A percentile compares a stretch with the other conserved stretches of the same genome.
Conservation (phyloP, 257 asterid species). For the Nicotiana sylvestris region DNA sequence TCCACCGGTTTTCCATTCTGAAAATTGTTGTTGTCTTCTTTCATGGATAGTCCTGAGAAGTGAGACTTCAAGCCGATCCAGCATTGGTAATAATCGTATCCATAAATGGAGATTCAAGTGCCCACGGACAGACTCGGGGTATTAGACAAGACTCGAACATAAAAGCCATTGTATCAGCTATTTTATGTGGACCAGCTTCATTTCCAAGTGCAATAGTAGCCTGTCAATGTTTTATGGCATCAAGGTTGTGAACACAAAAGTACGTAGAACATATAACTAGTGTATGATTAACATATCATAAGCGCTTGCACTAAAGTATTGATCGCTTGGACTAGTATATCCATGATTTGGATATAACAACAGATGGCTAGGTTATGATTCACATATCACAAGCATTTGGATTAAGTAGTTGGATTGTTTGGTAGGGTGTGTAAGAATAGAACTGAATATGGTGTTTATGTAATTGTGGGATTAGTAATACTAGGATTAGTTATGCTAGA, state of each 20-base stretch:
- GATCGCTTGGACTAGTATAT: too few relatives aligned
- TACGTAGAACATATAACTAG: too few relatives aligned
- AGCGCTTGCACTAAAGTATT: too few relatives aligned
- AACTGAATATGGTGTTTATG: too few relatives aligned
- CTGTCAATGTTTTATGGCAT: constrained; percentile 31
- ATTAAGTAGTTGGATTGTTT: too few relatives aligned
- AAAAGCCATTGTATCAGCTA: constrained; percentile 78
- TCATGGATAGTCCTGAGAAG: constrained; percentile 34
- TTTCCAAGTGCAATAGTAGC: constrained; percentile 67
- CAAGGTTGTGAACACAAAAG: neutral
- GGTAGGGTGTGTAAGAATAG: too few relatives aligned
- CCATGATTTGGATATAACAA: too few relatives aligned
- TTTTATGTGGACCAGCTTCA: constrained; percentile 65
- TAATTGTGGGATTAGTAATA: too few relatives aligned
- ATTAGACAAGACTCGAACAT: constrained; percentile 95
- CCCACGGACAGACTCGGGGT: constrained; percentile 92
- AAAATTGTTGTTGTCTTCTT: constrained; percentile 18
- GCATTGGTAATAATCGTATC: constrained; percentile 86
- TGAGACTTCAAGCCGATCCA: constrained; percentile 97
- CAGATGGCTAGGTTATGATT: too few relatives aligned
- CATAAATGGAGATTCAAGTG: constrained; percentile 68
- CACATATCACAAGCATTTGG: too few relatives aligned
- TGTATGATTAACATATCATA: too few relatives aligned
- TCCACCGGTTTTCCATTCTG: constrained; percentile 21
- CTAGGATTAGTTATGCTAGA: too few relatives aligned